phyloP scores from a whole-genome alignment of 331 rosid genomes.

The Dryas integrifolia region DNA sequence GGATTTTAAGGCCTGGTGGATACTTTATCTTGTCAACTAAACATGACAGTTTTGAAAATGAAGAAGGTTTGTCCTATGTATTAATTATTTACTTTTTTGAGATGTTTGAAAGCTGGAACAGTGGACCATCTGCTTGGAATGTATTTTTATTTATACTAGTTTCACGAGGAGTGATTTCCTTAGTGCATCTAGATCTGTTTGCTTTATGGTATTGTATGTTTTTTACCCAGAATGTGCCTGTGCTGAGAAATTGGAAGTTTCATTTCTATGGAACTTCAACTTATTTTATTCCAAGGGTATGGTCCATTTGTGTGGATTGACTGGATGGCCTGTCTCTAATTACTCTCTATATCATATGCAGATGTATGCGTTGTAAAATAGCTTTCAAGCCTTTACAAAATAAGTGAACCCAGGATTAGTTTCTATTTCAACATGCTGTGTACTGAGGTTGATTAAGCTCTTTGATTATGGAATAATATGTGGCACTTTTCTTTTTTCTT shows the following conservation, averaged over 20 bases:
- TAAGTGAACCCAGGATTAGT: neutral
- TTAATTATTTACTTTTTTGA: neutral
- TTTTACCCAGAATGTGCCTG: neutral
- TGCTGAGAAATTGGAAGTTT: neutral
- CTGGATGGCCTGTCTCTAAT: neutral
- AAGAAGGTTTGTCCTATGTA: conserved; percentile 64
- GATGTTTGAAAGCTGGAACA: neutral
- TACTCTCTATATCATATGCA: neutral
- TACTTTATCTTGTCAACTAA: conserved; percentile 81
- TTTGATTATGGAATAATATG: neutral
- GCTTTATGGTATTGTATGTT: neutral
- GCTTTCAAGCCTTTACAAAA: neutral
- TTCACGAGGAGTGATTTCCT: neutral
- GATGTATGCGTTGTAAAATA: neutral
- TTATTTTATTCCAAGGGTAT: neutral
- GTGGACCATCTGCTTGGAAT: neutral
- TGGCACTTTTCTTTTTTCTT: conserved; percentile 27
- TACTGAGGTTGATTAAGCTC: neutral
- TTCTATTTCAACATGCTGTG: neutral
- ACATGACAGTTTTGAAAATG: conserved; percentile 76
- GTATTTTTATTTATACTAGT: neutral
- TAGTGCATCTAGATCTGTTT: conserved; percentile 6
- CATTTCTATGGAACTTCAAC: neutral
- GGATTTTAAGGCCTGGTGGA: conserved; percentile 81
- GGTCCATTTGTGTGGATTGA: neutral